Evolutionary conservation across 139 green algal species (phyloP).

Genomic region (Picochlorum costavermella): DNA sequence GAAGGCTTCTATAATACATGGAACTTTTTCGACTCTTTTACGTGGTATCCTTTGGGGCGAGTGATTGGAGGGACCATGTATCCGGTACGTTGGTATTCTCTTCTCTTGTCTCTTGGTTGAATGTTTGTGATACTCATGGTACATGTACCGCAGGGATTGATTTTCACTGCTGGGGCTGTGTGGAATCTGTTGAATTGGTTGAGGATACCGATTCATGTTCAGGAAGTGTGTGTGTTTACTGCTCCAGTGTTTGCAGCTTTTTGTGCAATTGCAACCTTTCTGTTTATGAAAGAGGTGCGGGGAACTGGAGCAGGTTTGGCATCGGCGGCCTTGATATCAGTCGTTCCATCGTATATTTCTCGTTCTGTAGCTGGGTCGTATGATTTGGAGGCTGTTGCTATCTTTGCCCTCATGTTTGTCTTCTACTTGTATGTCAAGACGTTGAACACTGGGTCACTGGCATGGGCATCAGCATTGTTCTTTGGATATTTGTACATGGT

Average conservation of each 20-base stretch:
- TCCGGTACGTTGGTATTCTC: constrained; percentile 22
- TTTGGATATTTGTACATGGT: constrained; percentile 85
- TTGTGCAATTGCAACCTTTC: constrained; percentile 72
- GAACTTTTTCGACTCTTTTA: constrained; percentile 87
- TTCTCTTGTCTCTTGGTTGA: too few relatives aligned
- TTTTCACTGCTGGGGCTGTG: constrained; percentile 80
- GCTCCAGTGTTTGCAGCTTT: constrained; percentile 87
- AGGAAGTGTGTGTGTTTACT: constrained; percentile 95
- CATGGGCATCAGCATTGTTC: constrained; percentile 58
- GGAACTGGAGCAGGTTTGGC: constrained; percentile 68
- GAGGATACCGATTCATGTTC: constrained; percentile 85
- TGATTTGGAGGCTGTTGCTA: constrained; percentile 89
- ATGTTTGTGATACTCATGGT: too few relatives aligned
- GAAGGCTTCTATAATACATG: constrained; percentile 77
- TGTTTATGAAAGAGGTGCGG: constrained; percentile 66
- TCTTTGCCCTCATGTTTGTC: constrained; percentile 81
- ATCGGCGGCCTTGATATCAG: constrained; percentile 73
- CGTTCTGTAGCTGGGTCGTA: constrained; percentile 77
- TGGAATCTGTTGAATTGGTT: constrained; percentile 78
- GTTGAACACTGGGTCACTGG: constrained; percentile 38
- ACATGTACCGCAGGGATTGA: constrained; percentile 55
- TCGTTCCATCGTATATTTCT: constrained; percentile 86
- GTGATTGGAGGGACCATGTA: constrained; percentile 85
- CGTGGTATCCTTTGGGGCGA: constrained; percentile 85
- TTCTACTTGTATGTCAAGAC: constrained; percentile 88